Base-by-base conservation (phyloP, 1,139 yeast genomes). In the Arxiozyma heterogenica region DNA sequence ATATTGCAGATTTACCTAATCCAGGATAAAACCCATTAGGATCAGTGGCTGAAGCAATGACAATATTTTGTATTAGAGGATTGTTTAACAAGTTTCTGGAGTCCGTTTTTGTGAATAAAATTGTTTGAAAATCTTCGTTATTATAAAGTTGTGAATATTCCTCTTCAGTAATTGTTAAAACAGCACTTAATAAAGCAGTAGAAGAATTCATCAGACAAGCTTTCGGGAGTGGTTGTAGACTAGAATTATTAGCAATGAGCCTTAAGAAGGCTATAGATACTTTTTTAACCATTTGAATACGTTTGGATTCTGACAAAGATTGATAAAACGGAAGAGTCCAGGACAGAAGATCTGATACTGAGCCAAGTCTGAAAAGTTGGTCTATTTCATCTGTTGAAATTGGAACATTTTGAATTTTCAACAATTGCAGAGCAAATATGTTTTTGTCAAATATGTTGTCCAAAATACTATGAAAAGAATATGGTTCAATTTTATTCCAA, bases 401-500 rank as follows among this genome's bases (percentile, higher is more conserved):
- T 23, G 63, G 58, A 47, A 60, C 62, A 45, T 62, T 56, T 54
- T 68, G 71, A 15, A 66, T 57, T 42, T 58, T 56, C 43, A 62
- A 55, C 20, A 69, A 53, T 41, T 58, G 60, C 9, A 51, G 51
- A 1, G 64, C 63, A 52, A 68, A 66, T 17, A 55, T 51, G 39
- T 59, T 61, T 48, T 57, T 62, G 18, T 65, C 65, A 46, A 68
- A 66, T 7, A 83, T 72, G n/a, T 79, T 73, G 58, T 83, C 87
- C 47, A 84, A 64, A 45, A 82, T 70, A 54, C 79, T 79, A 49
- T 75, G 75, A 57, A 74, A 80, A 3, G 77, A 76, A 59, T 73
- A 76, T 0, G 85, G 86, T 1, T 75, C 70, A 1, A 80, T 72
- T 30, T 68, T 61, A 1, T 64, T 61, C 89, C 91, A 85, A 56